Evolutionary conservation across 257 asterid species (phyloP), one percentile per base, ranked within the genome.

Genomic region (Osmanthus fragrans): DNA sequence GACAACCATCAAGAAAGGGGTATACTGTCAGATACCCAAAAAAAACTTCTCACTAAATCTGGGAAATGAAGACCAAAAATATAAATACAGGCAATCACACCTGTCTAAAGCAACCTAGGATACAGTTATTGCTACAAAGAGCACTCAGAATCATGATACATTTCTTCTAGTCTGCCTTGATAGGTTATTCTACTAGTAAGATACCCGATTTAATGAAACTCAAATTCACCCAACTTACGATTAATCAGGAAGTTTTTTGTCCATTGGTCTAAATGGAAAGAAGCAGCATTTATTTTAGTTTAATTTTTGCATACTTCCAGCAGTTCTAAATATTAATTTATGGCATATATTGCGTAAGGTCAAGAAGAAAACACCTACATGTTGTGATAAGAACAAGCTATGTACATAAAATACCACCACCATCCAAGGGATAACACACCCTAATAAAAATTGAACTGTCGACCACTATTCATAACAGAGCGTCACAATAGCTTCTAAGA

Each of bases 401-500:
- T 25, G 39, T 30, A 40, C 21, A 36, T 4, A 73, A 54, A 25
- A 56, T 73, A 58, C 19, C 39, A 21, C 30, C 60, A 9, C 21
- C 49, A 77, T 25, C 49, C 63, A 72, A 23, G 72, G 56, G 30
- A 12, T 71, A 78, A 79, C 25, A 34, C 75, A 37, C 64, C 74
- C 47, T 33, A 19, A 70, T 47, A 34, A 70, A 51, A 69, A 74
- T 25, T 47, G 71, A 80, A 51, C 2, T 45, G 36, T 11, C 4
- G n/a, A 47, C 74, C 77, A 78, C 16, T 8, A 51, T 47, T 23
- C 30, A 72, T 71, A 72, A 68, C 73, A 60, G 54, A 42, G 13
- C 36, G 36, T 51, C 67, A 58, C 76, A 69, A 47, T 70, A 51
- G 72, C 69, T 73, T 73, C 75, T 60, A 64, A 60, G 37, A 45